Conservation (phyloP, 139 green algal species). For the Chlorella sp. region DNA sequence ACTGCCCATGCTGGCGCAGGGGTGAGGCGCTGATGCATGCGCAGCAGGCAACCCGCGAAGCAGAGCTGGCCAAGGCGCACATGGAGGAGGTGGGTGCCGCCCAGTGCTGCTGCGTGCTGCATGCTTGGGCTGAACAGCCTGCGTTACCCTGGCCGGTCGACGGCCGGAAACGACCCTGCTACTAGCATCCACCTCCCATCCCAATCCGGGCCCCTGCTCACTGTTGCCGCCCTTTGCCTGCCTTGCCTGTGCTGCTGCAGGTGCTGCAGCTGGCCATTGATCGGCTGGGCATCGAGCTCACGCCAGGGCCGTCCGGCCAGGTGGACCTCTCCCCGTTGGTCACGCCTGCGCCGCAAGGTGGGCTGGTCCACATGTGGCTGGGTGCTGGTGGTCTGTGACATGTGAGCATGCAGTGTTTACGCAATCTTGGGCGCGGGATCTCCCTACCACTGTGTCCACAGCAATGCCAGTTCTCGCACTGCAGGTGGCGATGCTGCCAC, state of each 20-base stretch:
- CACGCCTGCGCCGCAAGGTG: neutral
- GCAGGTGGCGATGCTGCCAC: neutral
- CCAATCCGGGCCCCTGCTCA: no score
- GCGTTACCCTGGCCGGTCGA: no score
- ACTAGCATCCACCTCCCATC: no score
- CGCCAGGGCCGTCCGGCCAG: neutral
- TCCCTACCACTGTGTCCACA: neutral
- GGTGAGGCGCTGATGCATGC: conserved; percentile 40
- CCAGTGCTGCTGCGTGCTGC: no score
- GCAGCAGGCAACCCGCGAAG: conserved; percentile 33
- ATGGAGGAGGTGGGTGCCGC: no score
- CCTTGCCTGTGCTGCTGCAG: conserved; percentile 27
- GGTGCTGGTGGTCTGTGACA: neutral
- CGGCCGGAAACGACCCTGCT: no score
- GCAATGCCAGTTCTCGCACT: neutral
- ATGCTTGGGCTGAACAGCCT: no score
- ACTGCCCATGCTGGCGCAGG: conserved; percentile 8
- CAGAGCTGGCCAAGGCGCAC: conserved; percentile 34
- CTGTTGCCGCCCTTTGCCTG: neutral
- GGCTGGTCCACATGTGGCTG: neutral
- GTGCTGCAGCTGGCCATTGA: conserved; percentile 27
- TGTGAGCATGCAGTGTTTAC: neutral
- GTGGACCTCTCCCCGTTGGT: no score
- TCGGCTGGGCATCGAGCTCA: conserved; percentile 31
- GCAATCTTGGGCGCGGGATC: neutral